Evolutionary conservation across 2,329 filamentous ascomycete species (phyloP).

Genomic region (Ceratocystis cacaofunesta): DNA sequence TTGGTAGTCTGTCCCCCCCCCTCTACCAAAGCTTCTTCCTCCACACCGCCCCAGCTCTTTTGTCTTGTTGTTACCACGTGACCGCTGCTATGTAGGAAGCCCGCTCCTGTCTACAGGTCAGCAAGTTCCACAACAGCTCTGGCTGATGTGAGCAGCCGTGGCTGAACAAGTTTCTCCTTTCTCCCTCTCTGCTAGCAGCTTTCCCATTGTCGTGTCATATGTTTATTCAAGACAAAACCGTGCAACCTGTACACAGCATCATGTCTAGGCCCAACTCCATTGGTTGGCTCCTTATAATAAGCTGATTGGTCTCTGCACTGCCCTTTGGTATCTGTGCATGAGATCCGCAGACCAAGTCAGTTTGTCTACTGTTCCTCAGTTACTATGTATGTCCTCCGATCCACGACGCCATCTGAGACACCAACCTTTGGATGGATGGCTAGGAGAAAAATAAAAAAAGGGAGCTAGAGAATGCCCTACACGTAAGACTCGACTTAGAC

Average conservation of each 20-base stretch:
- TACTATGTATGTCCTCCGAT: background rate
- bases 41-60: background rate
- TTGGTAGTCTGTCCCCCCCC: background rate
- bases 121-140: no score
- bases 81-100: background rate
- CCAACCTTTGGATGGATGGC: background rate
- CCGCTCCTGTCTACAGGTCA: no score
- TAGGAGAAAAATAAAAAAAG: background rate
- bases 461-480: background rate
- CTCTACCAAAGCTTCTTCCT: background rate
- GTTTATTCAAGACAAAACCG: no score
- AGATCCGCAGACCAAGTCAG: background rate
- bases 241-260: no score
- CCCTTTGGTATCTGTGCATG: background rate
- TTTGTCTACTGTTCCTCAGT: background rate
- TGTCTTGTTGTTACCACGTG: background rate
- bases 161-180: no score
- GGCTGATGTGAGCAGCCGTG: no score
- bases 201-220: no score
- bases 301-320: background rate
- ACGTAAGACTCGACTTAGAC: background rate
- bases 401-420: background rate
- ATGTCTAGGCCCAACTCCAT: no score
- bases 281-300: background rate
- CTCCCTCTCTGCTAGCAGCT: no score